These are phyloP conservation scores for Pichia sp. DNA, from an alignment of 1,139 yeast genomes.

Conservation along the genomic window DNA sequence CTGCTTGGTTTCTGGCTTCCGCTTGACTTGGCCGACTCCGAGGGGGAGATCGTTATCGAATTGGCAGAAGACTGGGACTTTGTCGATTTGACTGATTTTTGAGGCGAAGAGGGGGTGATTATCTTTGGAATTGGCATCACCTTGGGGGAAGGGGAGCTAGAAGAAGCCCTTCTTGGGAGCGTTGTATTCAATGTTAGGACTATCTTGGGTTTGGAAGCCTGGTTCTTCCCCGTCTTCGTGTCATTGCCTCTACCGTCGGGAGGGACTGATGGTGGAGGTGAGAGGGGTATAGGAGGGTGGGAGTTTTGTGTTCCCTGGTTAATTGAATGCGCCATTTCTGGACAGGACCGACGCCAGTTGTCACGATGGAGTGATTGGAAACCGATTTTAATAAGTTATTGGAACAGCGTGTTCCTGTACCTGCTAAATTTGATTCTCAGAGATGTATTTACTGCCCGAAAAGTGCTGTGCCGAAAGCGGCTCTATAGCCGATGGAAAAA, in stretches of 20 bases:
- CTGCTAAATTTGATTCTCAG: no score
- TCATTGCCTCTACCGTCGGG: neutral
- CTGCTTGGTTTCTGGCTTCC: neutral
- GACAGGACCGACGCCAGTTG: neutral
- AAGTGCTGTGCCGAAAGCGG: neutral
- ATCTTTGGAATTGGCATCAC: conserved; percentile 1
- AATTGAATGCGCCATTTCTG: neutral
- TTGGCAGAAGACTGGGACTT: conserved; percentile 2
- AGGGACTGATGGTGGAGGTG: conserved; percentile 6
- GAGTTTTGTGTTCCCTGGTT: neutral
- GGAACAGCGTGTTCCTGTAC: no score
- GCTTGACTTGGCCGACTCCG: conserved; percentile 1
- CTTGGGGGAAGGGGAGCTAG: neutral
- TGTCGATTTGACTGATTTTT: neutral
- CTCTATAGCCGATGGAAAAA: neutral
- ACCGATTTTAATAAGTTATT: no score
- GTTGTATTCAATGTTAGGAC: conserved; percentile 3
- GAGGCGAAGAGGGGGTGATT: conserved; percentile 1
- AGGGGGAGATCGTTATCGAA: neutral
- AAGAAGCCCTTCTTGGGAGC: neutral
- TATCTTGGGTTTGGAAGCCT: neutral
- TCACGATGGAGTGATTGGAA: no score
- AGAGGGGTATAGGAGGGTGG: conserved; percentile 3
- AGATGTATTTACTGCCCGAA: neutral
- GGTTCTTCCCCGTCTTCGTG: neutral